Evolutionary conservation across 768 basidiomycete genomes (phyloP), one percentile per base, ranked within the genome.

Genomic region (Tubosaeta brunneosetosa): DNA sequence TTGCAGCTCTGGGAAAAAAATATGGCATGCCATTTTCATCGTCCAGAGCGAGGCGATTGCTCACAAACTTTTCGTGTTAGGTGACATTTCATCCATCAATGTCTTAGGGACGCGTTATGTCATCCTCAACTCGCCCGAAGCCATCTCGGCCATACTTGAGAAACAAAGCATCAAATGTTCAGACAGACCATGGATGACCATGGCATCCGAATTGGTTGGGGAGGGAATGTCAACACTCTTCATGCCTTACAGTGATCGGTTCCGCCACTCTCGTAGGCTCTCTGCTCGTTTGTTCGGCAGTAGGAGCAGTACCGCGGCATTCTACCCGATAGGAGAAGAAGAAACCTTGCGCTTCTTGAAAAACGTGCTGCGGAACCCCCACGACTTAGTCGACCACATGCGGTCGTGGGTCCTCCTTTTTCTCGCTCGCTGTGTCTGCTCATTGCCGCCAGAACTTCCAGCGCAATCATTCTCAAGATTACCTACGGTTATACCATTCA

Each of bases 121-220:
- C 43, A 66, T 84, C 49, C 64, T 85, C 32, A 82, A 77, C 63
- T 75, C 73, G 52, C 54, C 68, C 54, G 68, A 75, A 52, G 74
- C 72, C 7, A 72, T 73, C 34, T 70, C 71, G 11, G 78, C 77
- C 48, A 65, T 84, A 19, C 67, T 84, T 26, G 81, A 82, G 40
- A 80, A 74, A 59, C 73, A 79, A 46, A 75, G 80, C 48, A 61
- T 73, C 14, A 77, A 79, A 43, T 82, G 80, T 58, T 82, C 80
- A 13, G 22, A 62, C 22, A 53, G 65, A 46, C 56, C 60, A 6
- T 40, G 36, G 36, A 2, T 54, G 12, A 52, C 49, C 22, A 62
- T 66, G 65, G 53, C 49, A 22, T 6, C 19, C 8, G 65, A 65
- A 12, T 40, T 66, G 34, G 53, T 55, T 73, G 56, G 56, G 0